A percentile compares a stretch with the other conserved stretches of the same genome.
phyloP scores from a whole-genome alignment of 2,329 filamentous ascomycete genomes.

The Clarireedia monteithiana region DNA sequence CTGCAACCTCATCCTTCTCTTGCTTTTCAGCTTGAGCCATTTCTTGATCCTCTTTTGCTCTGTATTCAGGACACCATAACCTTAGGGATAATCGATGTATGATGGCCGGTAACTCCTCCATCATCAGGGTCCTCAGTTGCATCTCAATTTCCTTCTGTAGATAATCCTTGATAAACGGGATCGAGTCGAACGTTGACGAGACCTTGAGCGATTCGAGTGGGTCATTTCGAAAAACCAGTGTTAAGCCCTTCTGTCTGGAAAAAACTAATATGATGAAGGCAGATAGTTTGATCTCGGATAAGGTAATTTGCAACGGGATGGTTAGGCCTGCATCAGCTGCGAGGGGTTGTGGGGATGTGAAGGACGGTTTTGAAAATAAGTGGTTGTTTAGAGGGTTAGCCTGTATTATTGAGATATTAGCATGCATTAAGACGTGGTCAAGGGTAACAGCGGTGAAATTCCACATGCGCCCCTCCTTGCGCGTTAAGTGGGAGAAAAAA shows the following conservation, averaged over 20 bases:
- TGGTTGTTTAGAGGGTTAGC: conserved; percentile 97
- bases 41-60: conserved; percentile 55
- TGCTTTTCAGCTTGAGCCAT: conserved; percentile 40
- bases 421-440: conserved; percentile 28
- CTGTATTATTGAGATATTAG: conserved; percentile 47
- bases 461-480: not conserved
- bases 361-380: conserved; percentile 80
- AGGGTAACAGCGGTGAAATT: conserved; percentile 8
- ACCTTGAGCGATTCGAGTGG: conserved; percentile 96
- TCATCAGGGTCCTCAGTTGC: conserved; percentile 86
- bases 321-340: conserved; percentile 88
- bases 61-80: conserved; percentile 83
- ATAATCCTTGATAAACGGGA: conserved; percentile 96
- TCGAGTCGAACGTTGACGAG: conserved; percentile 97
- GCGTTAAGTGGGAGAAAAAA: not conserved
- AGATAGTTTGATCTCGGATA: conserved; percentile 91
- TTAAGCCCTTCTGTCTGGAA: conserved; percentile 93
- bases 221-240: conserved; percentile 95
- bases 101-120: conserved; percentile 95
- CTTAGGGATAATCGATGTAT: conserved; percentile 87
- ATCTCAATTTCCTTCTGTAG: conserved; percentile 92
- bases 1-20: conserved; percentile 40
- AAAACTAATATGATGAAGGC: conserved; percentile 98
- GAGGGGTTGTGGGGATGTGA: conserved; percentile 86
- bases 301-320: conserved; percentile 92